Evolutionary conservation across 768 basidiomycete species (phyloP).

Genomic region (Suillus ampliporus): DNA sequence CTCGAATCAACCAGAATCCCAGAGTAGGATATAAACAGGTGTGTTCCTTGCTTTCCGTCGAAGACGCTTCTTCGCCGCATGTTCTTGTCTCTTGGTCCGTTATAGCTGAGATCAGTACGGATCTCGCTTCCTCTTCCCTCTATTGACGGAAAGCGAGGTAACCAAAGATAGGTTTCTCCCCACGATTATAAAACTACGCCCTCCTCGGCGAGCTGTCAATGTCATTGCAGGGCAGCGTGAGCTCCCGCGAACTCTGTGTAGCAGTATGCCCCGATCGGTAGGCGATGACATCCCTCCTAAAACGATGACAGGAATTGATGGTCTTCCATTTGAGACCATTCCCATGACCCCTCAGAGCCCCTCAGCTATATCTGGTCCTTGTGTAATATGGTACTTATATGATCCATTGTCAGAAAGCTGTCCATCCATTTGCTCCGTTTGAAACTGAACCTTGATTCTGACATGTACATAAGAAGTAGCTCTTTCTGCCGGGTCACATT

Average conservation of each 20-base stretch:
- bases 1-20: background rate
- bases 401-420: slow-evolving; percentile 1
- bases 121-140: slow-evolving; percentile 10
- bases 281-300: slow-evolving; percentile 4
- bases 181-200: slow-evolving; percentile 8
- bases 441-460: slow-evolving; percentile 6
- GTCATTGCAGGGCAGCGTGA: slow-evolving; percentile 9
- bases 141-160: slow-evolving; percentile 8
- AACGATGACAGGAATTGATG: background rate
- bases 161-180: slow-evolving; percentile 8
- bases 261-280: background rate
- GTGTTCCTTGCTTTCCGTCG: slow-evolving; percentile 11
- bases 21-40: slow-evolving; percentile 10
- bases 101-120: slow-evolving; percentile 6
- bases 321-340: slow-evolving; percentile 4
- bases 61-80: slow-evolving; percentile 7
- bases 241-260: background rate
- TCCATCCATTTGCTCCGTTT: background rate
- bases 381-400: slow-evolving; percentile 1
- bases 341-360: slow-evolving; percentile 8
- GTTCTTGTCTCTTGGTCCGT: slow-evolving; percentile 8
- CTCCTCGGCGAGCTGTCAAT: slow-evolving; percentile 9
- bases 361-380: background rate
- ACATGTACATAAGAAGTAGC: slow-evolving; percentile 6
- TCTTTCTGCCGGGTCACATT: background rate